A percentile compares a stretch with the other conserved stretches of the same genome.
Conservation (phyloP, 176 grass and related monocot species). For the Cenchrus purpureus region DNA sequence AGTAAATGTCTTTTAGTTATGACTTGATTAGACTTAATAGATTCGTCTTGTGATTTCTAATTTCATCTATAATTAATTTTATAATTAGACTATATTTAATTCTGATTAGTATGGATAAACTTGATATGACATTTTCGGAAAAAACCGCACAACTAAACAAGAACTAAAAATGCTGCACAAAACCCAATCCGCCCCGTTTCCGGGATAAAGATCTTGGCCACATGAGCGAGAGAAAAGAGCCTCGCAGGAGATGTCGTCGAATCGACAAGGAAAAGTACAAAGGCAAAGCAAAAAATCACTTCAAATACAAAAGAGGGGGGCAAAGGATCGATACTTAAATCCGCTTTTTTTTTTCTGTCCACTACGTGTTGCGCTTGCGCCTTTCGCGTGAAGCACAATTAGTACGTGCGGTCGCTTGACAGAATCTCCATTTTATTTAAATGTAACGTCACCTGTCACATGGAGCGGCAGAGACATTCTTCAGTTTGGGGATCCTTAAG, state of each 20-base stretch:
- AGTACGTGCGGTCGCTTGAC: constrained; percentile 2
- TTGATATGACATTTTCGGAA: no score
- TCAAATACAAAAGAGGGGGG: constrained; percentile 11
- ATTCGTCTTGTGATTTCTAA: no score
- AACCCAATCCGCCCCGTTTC: background rate
- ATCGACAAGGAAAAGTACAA: constrained; percentile 7
- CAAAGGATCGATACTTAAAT: constrained; percentile 37
- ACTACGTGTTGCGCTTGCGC: background rate
- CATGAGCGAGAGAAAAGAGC: background rate
- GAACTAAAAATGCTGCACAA: background rate
- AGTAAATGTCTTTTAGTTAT: no score
- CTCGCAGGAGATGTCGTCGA: background rate
- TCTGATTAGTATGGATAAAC: no score
- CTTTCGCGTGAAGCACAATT: constrained; percentile 29
- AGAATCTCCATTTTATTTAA: background rate
- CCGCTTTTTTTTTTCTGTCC: constrained; percentile 17
- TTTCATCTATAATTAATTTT: no score
- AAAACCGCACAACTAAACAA: background rate
- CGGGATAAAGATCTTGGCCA: constrained; percentile 9
- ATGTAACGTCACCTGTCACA: background rate
- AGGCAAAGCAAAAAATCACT: background rate
- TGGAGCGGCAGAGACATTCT: background rate
- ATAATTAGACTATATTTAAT: no score
- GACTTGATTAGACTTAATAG: no score
- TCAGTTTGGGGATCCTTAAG: no score